Percentiles rank a stretch among this genome's conserved stretches.
Evolutionary conservation across 768 basidiomycete species (phyloP).

Genomic region (Russula dissimulans): DNA sequence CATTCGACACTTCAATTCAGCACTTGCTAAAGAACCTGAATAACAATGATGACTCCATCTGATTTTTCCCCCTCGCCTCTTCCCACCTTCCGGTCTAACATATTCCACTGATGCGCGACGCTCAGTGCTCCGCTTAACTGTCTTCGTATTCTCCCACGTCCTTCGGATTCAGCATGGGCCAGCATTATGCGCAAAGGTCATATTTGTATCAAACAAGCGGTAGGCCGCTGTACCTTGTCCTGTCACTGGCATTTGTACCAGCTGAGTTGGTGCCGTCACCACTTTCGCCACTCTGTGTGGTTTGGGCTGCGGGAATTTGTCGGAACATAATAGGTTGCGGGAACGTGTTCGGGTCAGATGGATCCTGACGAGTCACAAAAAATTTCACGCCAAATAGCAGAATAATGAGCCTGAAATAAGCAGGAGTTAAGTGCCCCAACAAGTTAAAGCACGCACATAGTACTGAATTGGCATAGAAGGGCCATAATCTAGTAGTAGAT

Average conservation of each 20-base stretch:
- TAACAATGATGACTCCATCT: no score
- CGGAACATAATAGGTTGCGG: neutral
- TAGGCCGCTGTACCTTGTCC: neutral
- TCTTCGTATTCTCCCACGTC: no score
- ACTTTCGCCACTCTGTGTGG: neutral
- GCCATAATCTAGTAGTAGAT: neutral
- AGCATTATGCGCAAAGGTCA: neutral
- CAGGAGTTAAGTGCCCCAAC: no score
- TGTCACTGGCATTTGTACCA: neutral
- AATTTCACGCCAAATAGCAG: neutral
- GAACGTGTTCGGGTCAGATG: slow-evolving; percentile 3
- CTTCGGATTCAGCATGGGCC: no score
- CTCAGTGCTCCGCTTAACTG: no score
- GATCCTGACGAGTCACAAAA: neutral
- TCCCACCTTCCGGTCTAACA: no score
- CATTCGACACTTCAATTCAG: no score
- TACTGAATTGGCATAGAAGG: neutral
- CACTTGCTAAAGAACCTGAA: no score
- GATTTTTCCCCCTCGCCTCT: no score
- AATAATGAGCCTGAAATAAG: no score
- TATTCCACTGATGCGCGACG: no score
- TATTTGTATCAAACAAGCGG: neutral
- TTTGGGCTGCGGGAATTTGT: neutral
- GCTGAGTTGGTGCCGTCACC: neutral
- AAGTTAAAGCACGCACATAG: neutral